These are phyloP conservation scores for Phyllosticta paracitricarpa DNA, from an alignment of 2,329 filamentous ascomycete species.

Conservation along the genomic window DNA sequence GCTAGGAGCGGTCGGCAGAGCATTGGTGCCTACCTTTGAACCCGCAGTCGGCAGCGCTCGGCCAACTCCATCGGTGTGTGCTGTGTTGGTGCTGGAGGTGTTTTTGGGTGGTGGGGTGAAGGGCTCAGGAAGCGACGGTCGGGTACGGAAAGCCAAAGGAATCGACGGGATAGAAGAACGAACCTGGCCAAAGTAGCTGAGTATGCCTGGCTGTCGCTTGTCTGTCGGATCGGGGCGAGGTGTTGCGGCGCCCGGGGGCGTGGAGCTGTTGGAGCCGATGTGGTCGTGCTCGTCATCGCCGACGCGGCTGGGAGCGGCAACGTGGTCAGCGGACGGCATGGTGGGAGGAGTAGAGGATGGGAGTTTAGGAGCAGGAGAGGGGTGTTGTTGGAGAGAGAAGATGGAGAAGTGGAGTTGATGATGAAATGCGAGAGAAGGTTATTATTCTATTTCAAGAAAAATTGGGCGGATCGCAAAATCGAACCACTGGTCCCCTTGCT, in stretches of 20 bases:
- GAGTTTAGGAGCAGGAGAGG: slow-evolving; percentile 8
- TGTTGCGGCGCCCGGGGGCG: slow-evolving; percentile 83
- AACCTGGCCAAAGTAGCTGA: slow-evolving; percentile 99
- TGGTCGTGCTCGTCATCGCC: slow-evolving; percentile 61
- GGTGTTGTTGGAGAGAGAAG: slow-evolving; percentile 4
- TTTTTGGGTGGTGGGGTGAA: slow-evolving; percentile 17
- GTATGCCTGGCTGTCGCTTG: slow-evolving; percentile 86
- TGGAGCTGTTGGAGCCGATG: slow-evolving; percentile 70
- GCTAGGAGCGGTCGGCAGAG: slow-evolving; percentile 24
- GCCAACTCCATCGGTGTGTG: slow-evolving; percentile 10
- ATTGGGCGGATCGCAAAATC: slow-evolving; percentile 14
- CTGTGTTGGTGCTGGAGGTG: not conserved
- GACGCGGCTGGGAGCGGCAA: slow-evolving; percentile 28
- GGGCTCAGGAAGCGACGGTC: slow-evolving; percentile 29
- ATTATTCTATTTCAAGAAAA: slow-evolving; percentile 17
- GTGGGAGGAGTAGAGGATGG: slow-evolving; percentile 8
- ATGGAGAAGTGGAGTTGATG: slow-evolving; percentile 1
- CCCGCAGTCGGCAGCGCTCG: not conserved
- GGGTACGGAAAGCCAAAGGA: slow-evolving; percentile 37
- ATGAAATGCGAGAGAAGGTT: slow-evolving; percentile 1
- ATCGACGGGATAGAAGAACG: slow-evolving; percentile 52
- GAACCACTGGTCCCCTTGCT: slow-evolving; percentile 11
- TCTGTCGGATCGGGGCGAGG: slow-evolving; percentile 89
- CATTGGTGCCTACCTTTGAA: slow-evolving; percentile 9
- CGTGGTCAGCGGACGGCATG: slow-evolving; percentile 25